phyloP scores from a whole-genome alignment of 257 asterid species.

The Solanum piurae region DNA sequence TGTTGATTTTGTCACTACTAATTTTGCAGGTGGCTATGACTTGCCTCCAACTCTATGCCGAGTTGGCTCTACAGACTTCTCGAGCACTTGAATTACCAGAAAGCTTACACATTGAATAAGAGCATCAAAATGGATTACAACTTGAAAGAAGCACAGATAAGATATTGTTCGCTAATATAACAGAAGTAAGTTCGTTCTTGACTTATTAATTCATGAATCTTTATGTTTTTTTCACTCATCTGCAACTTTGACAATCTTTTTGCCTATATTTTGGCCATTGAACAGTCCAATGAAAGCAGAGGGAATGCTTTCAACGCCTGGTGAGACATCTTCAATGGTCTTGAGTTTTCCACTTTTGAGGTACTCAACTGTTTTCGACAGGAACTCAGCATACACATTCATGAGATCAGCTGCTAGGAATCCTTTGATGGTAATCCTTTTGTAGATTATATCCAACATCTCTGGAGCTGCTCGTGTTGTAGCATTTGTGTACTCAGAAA shows the following conservation, averaged over 20 bases:
- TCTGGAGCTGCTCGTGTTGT: slow-evolving; percentile 22
- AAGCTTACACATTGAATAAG: background rate
- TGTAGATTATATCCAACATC: slow-evolving; percentile 48
- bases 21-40: background rate
- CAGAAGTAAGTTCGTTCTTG: background rate
- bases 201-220: background rate
- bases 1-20: too few species aligned
- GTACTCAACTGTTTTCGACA: slow-evolving; percentile 28
- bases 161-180: background rate
- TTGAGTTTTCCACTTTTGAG: slow-evolving; percentile 33
- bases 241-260: slow-evolving; percentile 39
- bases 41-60: background rate
- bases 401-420: slow-evolving; percentile 43
- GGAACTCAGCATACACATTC: slow-evolving; percentile 26
- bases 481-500: slow-evolving; percentile 44
- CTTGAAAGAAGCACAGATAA: background rate
- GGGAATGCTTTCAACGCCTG: slow-evolving; percentile 48
- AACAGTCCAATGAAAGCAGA: slow-evolving; percentile 42
- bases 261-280: slow-evolving; percentile 46
- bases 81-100: background rate
- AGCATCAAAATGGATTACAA: background rate
- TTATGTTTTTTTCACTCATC: slow-evolving; percentile 2
- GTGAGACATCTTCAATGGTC: slow-evolving; percentile 40
- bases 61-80: background rate
- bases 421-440: slow-evolving; percentile 51